Conservation (phyloP, 2,329 filamentous ascomycete genomes). For the Trichoderma aggressivum region DNA sequence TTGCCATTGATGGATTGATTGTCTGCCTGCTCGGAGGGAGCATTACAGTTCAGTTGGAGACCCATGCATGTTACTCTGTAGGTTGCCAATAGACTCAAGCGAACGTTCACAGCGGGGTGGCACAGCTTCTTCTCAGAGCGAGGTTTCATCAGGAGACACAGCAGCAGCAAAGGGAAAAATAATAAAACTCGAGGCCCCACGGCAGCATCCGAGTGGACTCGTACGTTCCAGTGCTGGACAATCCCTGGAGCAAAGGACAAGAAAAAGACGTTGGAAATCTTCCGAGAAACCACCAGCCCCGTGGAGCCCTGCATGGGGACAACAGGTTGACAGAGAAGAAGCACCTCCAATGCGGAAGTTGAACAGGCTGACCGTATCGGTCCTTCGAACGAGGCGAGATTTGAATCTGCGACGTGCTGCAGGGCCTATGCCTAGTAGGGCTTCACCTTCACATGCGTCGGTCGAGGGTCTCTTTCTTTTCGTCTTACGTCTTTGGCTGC, state of each 20-base stretch:
- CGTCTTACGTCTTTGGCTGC: not conserved
- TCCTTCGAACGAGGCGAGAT: conserved; percentile 15
- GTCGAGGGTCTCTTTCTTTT: not conserved
- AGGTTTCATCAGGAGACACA: not conserved
- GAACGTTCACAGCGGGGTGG: not conserved
- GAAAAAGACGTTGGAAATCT: not conserved
- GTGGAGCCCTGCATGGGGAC: not conserved
- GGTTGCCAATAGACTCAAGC: not conserved
- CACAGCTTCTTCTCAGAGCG: not conserved
- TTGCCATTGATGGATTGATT: not conserved
- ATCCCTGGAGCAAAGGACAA: not conserved
- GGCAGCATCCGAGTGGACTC: conserved; percentile 5
- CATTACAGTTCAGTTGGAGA: not conserved
- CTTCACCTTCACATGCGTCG: not conserved
- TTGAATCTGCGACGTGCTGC: not conserved
- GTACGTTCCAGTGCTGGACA: not conserved
- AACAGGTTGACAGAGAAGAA: not conserved
- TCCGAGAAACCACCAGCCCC: not conserved
- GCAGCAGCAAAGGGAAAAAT: not conserved
- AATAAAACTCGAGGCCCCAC: not conserved
- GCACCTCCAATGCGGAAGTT: conserved; percentile 4
- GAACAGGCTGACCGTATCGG: conserved; percentile 2
- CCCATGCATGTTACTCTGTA: not conserved
- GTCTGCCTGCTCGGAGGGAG: not conserved
- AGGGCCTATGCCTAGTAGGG: not conserved